Base-by-base conservation (phyloP, 805 yeast species). In the Ogataea populi-albae region DNA sequence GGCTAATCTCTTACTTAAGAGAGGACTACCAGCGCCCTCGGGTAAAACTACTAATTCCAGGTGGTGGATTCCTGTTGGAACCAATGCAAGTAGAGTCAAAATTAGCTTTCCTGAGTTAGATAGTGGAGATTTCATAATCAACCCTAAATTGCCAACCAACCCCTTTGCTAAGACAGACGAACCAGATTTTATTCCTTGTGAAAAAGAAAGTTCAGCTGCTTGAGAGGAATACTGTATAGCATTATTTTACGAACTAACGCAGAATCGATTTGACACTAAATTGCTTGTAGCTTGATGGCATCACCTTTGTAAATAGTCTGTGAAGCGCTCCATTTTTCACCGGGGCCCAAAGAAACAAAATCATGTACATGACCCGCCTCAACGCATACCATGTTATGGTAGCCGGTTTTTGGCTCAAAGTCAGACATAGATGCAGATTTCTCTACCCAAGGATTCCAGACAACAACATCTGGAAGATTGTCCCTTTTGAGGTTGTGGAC, bases 391-490 rank as follows among this genome's bases (percentile, higher is more conserved):
- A 93, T 91, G 30, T 81, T 69, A 47, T 78, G 71, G 67, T 70
- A 93, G 5, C 96, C 98, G 35, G 64, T 61, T 57, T 85, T 86
- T 33, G 98, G 98, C 50, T 71, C 74, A 54, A 91, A 93, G 64
- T 93, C 98, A 26, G 69, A 80, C 91, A 93, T 86, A 2, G 82
- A 80, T 17, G 65, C 68, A n/a, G 93, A 76, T 59, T 84, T 86
- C 38, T 82, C 73, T 47, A 75, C 68, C 98, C 98, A 93, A 23
- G 98, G 98, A 62, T 93, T 93, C 98, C 98, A 93, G 37, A 93
- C 97, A 32, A 93, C 98, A 4, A 74, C 67, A 45, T 75, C 80
- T 0, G 75, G 79, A 48, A 60, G 38, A 50, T 81, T 81, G 11
- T 64, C 64, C 54, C 95, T 72, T 35, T 74, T 67, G 23, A 91